A percentile compares a stretch with the other conserved stretches of the same genome.
Evolutionary conservation across 2,329 filamentous ascomycete genomes (phyloP).

Genomic region (Apiospora sp.): DNA sequence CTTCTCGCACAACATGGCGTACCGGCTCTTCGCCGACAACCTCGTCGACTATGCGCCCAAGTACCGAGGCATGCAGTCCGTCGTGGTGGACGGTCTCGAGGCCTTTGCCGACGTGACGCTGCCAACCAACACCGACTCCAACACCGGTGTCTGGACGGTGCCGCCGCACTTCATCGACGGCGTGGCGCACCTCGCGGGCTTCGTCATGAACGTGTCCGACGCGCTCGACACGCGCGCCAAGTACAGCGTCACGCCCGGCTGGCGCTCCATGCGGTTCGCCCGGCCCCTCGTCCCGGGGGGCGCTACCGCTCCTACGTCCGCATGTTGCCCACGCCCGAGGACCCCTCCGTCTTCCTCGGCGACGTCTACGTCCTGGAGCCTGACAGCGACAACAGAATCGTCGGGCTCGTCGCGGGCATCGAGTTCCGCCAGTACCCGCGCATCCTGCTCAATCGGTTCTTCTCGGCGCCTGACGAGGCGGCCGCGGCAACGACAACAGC

Average conservation of each 20-base stretch:
- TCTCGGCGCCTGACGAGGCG: slow-evolving; percentile 43
- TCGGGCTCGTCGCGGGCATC: slow-evolving; percentile 44
- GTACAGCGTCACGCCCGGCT: slow-evolving; percentile 49
- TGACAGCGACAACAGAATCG: slow-evolving; percentile 35
- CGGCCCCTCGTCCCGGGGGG: slow-evolving; percentile 38
- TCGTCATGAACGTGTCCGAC: slow-evolving; percentile 63
- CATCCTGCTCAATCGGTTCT: slow-evolving; percentile 48
- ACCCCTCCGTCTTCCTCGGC: slow-evolving; percentile 40
- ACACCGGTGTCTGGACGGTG: slow-evolving; percentile 57
- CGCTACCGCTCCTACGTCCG: slow-evolving; percentile 48
- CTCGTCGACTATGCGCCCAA: slow-evolving; percentile 59
- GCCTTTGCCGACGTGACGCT: slow-evolving; percentile 56
- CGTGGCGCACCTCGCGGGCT: slow-evolving; percentile 60
- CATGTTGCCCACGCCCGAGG: slow-evolving; percentile 45
- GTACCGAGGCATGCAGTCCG: slow-evolving; percentile 62
- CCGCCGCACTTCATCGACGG: slow-evolving; percentile 63
- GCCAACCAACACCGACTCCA: slow-evolving; percentile 39
- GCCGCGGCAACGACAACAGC: too few relatives aligned
- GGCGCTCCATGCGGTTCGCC: slow-evolving; percentile 44
- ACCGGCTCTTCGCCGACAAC: slow-evolving; percentile 67
- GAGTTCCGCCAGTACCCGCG: slow-evolving; percentile 48
- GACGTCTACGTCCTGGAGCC: slow-evolving; percentile 47
- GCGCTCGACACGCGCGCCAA: slow-evolving; percentile 49
- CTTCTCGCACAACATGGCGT: slow-evolving; percentile 74
- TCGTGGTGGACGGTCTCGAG: slow-evolving; percentile 58